Percentiles rank a stretch among this genome's conserved stretches.
phyloP scores from a whole-genome alignment of 1,284 basidiomycete genomes.

The Mycosarcoma mackinlayi region DNA sequence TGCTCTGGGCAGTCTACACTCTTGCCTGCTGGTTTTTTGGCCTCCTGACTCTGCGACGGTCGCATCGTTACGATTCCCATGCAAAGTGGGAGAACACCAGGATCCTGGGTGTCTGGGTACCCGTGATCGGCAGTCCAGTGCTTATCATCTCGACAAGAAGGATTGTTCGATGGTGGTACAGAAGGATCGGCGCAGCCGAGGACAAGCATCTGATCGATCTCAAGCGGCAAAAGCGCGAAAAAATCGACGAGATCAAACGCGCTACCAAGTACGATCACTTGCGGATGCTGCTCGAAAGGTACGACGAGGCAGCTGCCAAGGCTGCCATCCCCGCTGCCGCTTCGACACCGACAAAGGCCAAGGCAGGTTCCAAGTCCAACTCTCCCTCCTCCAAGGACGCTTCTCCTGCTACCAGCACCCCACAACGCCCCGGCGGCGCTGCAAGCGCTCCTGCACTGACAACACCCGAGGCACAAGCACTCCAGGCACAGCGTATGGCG shows the following conservation, averaged over 20 bases:
- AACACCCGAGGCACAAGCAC: conserved; percentile 32
- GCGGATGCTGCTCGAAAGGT: conserved; percentile 87
- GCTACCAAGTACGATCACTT: conserved; percentile 95
- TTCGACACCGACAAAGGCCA: conserved; percentile 25
- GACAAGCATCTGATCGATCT: conserved; percentile 83
- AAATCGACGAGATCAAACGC: conserved; percentile 96
- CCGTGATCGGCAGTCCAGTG: conserved; percentile 39
- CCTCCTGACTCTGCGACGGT: conserved; percentile 16
- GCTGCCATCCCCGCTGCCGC: conserved; percentile 9
- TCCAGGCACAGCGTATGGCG: conserved; percentile 46
- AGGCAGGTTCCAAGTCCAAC: conserved; percentile 10
- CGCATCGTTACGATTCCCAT: not conserved
- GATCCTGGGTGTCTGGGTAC: conserved; percentile 35
- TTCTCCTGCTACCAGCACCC: conserved; percentile 10
- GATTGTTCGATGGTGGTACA: conserved; percentile 87
- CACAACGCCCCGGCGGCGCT: conserved; percentile 6
- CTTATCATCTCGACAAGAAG: conserved; percentile 81
- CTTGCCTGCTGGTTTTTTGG: conserved; percentile 79
- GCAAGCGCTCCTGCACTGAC: conserved; percentile 2
- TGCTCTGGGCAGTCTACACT: conserved; percentile 82
- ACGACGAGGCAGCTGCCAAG: conserved; percentile 75
- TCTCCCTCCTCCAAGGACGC: conserved; percentile 22
- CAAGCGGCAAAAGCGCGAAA: conserved; percentile 82
- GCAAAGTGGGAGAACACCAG: conserved; percentile 6
- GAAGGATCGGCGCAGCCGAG: conserved; percentile 82